These are phyloP conservation scores for Handroanthus guayacan DNA, from an alignment of 257 asterid genomes.

Conservation along the genomic window DNA sequence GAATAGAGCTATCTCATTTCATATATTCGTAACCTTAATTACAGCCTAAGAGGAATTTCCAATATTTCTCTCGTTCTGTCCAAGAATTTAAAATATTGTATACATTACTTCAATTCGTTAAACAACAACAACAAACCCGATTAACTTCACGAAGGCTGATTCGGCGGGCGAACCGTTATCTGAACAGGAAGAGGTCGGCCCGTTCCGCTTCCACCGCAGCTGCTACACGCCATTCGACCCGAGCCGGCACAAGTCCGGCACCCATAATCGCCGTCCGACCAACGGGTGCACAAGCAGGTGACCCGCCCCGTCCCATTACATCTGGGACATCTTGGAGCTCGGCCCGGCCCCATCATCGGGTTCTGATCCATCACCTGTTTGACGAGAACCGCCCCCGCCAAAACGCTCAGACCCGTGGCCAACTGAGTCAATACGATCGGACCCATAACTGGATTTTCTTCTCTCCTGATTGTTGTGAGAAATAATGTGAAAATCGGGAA, in stretches of 20 bases:
- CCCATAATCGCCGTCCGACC: slow-evolving; percentile 94
- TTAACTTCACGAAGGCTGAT: slow-evolving; percentile 49
- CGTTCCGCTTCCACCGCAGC: slow-evolving; percentile 92
- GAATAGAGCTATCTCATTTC: slow-evolving; percentile 37
- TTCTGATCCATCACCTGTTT: slow-evolving; percentile 72
- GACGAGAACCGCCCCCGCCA: slow-evolving; percentile 69
- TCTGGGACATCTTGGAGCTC: slow-evolving; percentile 68
- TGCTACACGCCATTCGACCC: slow-evolving; percentile 86
- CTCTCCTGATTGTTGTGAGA: background rate
- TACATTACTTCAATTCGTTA: slow-evolving; percentile 16
- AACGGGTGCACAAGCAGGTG: slow-evolving; percentile 81
- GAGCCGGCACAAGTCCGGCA: slow-evolving; percentile 94
- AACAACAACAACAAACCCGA: slow-evolving; percentile 41
- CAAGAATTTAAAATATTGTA: slow-evolving; percentile 27
- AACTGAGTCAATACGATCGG: slow-evolving; percentile 65
- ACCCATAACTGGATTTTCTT: slow-evolving; percentile 52
- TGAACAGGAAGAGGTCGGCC: slow-evolving; percentile 92
- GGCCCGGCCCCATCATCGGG: slow-evolving; percentile 77
- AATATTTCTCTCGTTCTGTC: slow-evolving; percentile 34
- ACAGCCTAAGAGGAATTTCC: slow-evolving; percentile 43
- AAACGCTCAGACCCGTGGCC: slow-evolving; percentile 63
- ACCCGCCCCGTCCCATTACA: slow-evolving; percentile 95
- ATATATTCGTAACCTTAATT: slow-evolving; percentile 38
- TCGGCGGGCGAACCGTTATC: slow-evolving; percentile 66
- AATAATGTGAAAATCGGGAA: slow-evolving; percentile 8